Evolutionary conservation across 495 filamentous ascomycete species (phyloP).

Genomic region (Aspergillus conjunctus): DNA sequence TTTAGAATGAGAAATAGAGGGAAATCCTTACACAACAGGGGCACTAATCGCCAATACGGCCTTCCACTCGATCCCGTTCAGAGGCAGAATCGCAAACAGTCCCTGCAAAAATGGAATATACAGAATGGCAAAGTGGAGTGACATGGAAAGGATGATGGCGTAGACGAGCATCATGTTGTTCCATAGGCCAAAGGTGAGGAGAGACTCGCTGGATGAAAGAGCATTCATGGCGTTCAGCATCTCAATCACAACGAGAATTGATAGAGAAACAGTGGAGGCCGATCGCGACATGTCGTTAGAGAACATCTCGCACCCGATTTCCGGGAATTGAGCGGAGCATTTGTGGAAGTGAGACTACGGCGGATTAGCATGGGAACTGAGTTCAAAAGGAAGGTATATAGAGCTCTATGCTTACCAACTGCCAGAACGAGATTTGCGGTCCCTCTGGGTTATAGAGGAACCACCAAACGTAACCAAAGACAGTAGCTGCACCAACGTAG

Average conservation of each 20-base stretch:
- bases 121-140: constrained; percentile 88
- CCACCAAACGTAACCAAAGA: constrained; percentile 99
- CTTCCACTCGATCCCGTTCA: constrained; percentile 90
- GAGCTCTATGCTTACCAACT: constrained; percentile 58
- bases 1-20: constrained; percentile 3
- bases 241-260: constrained; percentile 93
- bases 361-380: constrained; percentile 18
- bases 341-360: constrained; percentile 83
- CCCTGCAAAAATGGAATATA: constrained; percentile 89
- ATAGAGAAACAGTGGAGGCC: constrained; percentile 93
- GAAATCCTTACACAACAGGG: constrained; percentile 82
- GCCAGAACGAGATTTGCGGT: constrained; percentile 89
- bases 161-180: constrained; percentile 97
- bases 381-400: not conserved
- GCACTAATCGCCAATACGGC: constrained; percentile 86
- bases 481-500: constrained; percentile 93
- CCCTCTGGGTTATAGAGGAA: constrained; percentile 95
- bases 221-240: constrained; percentile 99
- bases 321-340: constrained; percentile 82
- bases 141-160: constrained; percentile 93
- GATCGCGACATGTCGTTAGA: constrained; percentile 83
- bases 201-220: constrained; percentile 89
- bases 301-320: constrained; percentile 96
- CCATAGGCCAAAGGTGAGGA: constrained; percentile 91
- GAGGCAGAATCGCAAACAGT: constrained; percentile 87